phyloP scores from a whole-genome alignment of 1,139 yeast species.

The Protomyces inouyei region DNA sequence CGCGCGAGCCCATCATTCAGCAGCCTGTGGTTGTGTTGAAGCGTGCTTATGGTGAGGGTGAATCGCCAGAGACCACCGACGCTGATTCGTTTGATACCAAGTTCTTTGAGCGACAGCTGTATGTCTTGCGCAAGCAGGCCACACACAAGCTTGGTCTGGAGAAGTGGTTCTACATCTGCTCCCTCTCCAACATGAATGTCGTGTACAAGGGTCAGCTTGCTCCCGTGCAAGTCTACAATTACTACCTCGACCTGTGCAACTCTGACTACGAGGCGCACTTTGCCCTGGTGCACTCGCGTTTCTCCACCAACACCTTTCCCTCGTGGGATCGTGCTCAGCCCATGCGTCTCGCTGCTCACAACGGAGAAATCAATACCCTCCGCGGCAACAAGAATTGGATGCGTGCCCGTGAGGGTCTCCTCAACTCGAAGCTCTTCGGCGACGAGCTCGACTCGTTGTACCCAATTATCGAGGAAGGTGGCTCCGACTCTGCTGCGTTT shows the following conservation, averaged over 20 bases:
- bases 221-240: constrained; percentile 90
- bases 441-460: constrained; percentile 85
- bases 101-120: constrained; percentile 75
- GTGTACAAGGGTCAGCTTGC: constrained; percentile 98
- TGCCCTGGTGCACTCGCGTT: constrained; percentile 94
- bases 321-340: constrained; percentile 99
- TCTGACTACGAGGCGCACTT: constrained; percentile 93
- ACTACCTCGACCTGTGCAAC: constrained; percentile 86
- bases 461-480: constrained; percentile 97
- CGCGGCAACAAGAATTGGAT: constrained; percentile 99
- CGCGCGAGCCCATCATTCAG: constrained; percentile 84
- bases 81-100: constrained; percentile 55
- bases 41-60: constrained; percentile 44
- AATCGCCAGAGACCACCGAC: constrained; percentile 39
- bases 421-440: constrained; percentile 81
- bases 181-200: constrained; percentile 79
- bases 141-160: constrained; percentile 88
- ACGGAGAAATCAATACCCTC: constrained; percentile 95
- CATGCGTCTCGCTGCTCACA: constrained; percentile 93
- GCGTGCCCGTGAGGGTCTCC: constrained; percentile 97
- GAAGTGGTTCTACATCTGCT: constrained; percentile 96
- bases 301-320: constrained; percentile 97
- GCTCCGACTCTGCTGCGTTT: constrained; percentile 97
- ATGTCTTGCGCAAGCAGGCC: constrained; percentile 80
- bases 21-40: constrained; percentile 81